Evolutionary conservation across 768 basidiomycete species (phyloP).

Genomic region (Solioccasus polychromus): DNA sequence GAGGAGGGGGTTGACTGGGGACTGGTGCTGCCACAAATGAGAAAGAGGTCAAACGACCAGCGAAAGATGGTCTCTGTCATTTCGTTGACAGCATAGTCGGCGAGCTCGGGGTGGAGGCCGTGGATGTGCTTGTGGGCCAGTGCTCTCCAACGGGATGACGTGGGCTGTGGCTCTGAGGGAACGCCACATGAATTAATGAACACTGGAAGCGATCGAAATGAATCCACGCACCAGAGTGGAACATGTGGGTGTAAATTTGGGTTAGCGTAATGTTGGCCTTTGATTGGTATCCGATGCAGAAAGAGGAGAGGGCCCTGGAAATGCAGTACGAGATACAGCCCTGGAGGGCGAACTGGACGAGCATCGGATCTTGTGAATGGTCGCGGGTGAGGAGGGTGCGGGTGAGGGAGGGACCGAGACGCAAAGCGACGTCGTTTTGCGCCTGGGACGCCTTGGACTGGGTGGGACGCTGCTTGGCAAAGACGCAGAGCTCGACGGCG

Average conservation of each 20-base stretch:
- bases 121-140: constrained; percentile 70
- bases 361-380: constrained; percentile 70
- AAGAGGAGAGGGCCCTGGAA: constrained; percentile 62
- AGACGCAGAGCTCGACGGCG: constrained; percentile 65
- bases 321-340: constrained; percentile 67
- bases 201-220: neutral
- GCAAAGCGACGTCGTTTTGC: constrained; percentile 56
- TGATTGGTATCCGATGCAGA: constrained; percentile 72
- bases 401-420: constrained; percentile 62
- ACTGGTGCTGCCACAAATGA: constrained; percentile 57
- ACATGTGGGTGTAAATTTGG: constrained; percentile 60
- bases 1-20: constrained; percentile 38
- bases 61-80: constrained; percentile 72
- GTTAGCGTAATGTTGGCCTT: constrained; percentile 65
- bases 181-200: constrained; percentile 14
- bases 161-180: constrained; percentile 68
- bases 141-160: constrained; percentile 74
- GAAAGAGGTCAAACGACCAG: constrained; percentile 66
- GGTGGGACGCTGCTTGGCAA: constrained; percentile 41
- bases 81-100: constrained; percentile 66
- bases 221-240: constrained; percentile 42
- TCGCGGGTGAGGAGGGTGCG: constrained; percentile 61
- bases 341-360: constrained; percentile 75
- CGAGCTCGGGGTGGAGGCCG: constrained; percentile 60
- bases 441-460: constrained; percentile 46